Evolutionary conservation across 192 early-diverging fungal genomes (phyloP).

Genomic region (Entophlyctis helioformis): DNA sequence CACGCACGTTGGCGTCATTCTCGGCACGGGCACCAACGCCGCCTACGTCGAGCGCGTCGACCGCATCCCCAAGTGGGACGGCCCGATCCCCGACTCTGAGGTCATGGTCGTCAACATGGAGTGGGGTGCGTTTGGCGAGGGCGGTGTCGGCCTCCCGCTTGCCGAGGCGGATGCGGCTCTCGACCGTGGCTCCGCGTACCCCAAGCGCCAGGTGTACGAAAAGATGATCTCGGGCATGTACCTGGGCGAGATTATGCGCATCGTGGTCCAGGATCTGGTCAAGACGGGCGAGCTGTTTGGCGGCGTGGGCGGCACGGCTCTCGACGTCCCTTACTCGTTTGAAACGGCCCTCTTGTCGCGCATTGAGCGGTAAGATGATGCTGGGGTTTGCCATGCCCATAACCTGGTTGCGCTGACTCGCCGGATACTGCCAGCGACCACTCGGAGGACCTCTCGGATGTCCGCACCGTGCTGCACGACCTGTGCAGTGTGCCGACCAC

Average conservation of each 20-base stretch:
- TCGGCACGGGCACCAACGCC: slow-evolving; percentile 94
- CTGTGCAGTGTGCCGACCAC: slow-evolving; percentile 49
- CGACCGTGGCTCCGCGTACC: slow-evolving; percentile 65
- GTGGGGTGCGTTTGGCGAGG: slow-evolving; percentile 85
- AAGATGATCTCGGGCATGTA: slow-evolving; percentile 96
- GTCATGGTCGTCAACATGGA: slow-evolving; percentile 93
- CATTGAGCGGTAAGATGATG: slow-evolving; percentile 32
- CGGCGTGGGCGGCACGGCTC: slow-evolving; percentile 52
- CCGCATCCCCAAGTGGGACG: slow-evolving; percentile 65
- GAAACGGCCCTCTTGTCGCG: slow-evolving; percentile 45
- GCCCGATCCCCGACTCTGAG: slow-evolving; percentile 24
- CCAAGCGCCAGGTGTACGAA: slow-evolving; percentile 84
- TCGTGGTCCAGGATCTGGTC: slow-evolving; percentile 70
- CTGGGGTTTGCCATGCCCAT: too few species aligned
- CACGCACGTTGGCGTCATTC: slow-evolving; percentile 75
- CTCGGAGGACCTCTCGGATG: slow-evolving; percentile 44
- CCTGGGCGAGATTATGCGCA: slow-evolving; percentile 80
- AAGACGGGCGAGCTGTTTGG: slow-evolving; percentile 65
- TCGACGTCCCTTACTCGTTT: slow-evolving; percentile 59
- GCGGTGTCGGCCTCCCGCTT: slow-evolving; percentile 64
- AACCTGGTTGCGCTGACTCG: neutral
- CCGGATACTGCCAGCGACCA: slow-evolving; percentile 33
- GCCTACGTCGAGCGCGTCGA: slow-evolving; percentile 78
- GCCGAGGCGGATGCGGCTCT: slow-evolving; percentile 77
- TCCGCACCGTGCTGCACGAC: slow-evolving; percentile 48